Percentiles rank a stretch among this genome's conserved stretches.
Evolutionary conservation across 257 asterid species (phyloP).

Genomic region (Orobanche coerulescens): DNA sequence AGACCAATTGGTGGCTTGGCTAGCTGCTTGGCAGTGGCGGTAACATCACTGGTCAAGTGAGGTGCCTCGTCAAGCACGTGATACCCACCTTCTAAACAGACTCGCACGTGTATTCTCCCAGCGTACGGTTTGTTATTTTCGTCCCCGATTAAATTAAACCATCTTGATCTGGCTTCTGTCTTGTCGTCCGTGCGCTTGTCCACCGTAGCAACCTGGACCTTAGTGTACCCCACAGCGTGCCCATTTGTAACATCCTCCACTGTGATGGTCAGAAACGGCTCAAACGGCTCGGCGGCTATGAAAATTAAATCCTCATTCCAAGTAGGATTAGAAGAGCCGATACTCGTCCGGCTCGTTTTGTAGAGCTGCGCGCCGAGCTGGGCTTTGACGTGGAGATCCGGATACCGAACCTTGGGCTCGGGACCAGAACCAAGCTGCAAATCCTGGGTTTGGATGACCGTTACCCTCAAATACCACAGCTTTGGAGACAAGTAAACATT

Average conservation of each 20-base stretch:
- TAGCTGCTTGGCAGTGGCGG: conserved; percentile 71
- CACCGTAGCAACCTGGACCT: conserved; percentile 61
- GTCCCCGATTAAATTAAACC: conserved; percentile 61
- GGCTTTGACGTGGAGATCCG: conserved; percentile 71
- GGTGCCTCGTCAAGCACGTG: conserved; percentile 97
- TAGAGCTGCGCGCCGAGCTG: conserved; percentile 83
- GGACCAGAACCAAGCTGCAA: conserved; percentile 58
- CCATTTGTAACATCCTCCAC: conserved; percentile 67
- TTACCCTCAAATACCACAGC: conserved; percentile 92
- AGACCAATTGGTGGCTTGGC: conserved; percentile 70
- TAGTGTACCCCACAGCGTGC: conserved; percentile 48
- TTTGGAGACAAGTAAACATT: conserved; percentile 87
- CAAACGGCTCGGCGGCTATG: conserved; percentile 95
- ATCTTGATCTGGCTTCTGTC: conserved; percentile 69
- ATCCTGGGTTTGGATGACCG: conserved; percentile 98
- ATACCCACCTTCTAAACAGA: conserved; percentile 82
- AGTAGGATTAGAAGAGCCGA: conserved; percentile 53
- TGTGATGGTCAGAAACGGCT: conserved; percentile 62
- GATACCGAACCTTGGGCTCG: conserved; percentile 56
- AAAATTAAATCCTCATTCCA: conserved; percentile 89
- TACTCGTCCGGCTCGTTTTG: conserved; percentile 64
- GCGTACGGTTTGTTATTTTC: conserved; percentile 49
- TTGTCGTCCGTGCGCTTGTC: conserved; percentile 73
- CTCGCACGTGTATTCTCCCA: conserved; percentile 75
- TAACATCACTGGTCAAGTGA: conserved; percentile 80